Evolutionary conservation across 306 rosid species (phyloP), one percentile per base, ranked within the genome.

Genomic region (Notholithocarpus densiflorus): DNA sequence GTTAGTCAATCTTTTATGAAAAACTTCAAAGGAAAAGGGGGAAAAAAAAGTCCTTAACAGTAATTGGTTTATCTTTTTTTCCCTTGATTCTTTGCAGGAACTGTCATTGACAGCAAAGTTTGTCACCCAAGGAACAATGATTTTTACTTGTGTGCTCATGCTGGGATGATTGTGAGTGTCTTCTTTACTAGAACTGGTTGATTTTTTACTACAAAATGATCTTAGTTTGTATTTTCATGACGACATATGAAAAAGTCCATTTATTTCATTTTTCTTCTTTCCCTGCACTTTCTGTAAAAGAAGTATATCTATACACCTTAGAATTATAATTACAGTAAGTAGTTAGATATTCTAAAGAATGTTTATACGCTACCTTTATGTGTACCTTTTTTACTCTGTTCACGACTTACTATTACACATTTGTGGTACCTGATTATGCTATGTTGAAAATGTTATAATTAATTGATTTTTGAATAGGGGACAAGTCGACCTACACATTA

Each of bases 401-500:
- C 60, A 55, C 7, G 20, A 17, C 2, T 53, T 53, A 53, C 45
- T 40, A 40, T 40, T 40, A 53, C 17, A 53, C 19, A 53, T 4
- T 53, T 53, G 20, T 13, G 57, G 57, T 18, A 53, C 20, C 57
- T 13, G 57, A 53, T 55, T 55, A 17, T 17, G 60, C 60, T n/a
- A 55, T 15, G 60, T 55, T 19, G 60, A 55, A 55, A 55, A 55
- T 6, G 10, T 5, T 1, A 18, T 55, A 15, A 17, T 55, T 4
- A 55, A 17, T 19, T 55, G 60, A 55, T 2, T 15, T 68, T 43
- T 11, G 34, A 14, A n/a, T 8, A 86, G 89, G 89, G 87, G 5
- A 86, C 87, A 43, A 77, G 54, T 72, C 77, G 85, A 18, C 89
- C 89, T 57, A 86, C 85, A 34, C 87, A 86, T 68, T 83, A 83